Base-by-base conservation (phyloP, 2,329 filamentous ascomycete genomes). In the Cladophialophora psammophila region DNA sequence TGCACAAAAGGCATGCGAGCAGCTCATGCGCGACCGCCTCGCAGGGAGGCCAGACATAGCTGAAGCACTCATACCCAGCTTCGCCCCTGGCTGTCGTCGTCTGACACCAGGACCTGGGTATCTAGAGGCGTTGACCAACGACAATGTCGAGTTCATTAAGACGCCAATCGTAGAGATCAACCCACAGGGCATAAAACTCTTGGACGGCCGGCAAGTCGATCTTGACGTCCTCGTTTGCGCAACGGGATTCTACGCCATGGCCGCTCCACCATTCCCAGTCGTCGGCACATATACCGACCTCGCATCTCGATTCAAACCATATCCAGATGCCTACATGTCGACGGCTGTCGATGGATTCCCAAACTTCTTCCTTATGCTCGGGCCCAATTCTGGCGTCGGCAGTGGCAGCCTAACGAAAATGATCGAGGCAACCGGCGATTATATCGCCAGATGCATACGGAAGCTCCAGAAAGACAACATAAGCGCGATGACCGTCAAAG, bases 401-500 rank as follows among this genome's bases (percentile, higher is more conserved):
- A 42, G n/a, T 35, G 55, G 55, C 3, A 60, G 32, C 12, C 63
- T 68, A 2, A 64, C 60, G n/a, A 64, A 48, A n/a, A 56, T 68
- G 18, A 58, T 69, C 20, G 67, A 69, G 34, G 45, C 31, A 26
- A 57, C 31, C 9, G 65, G 60, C 40, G 61, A 68, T 42, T 69
- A 69, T 57, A 67, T 68, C 35, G 58, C 63, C 38, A 64, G 62
- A 48, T 58, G 52, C 18, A 58, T 69, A 36, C 60, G 60, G 12
- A 68, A 68, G 40, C 8, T 65, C 5, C 67, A 69, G 62, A 65
- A 61, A 35, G 67, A 69, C 31, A 35, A 67, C 55, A 50, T 48
- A 74, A 87, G 63, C 7, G 67, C 66, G 85, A 3, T 84, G 84
- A 26, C 12, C 45, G 4, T 40, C 20, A 60, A 42, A 5, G 40